phyloP scores from a whole-genome alignment of 2,329 filamentous ascomycete genomes.

The Paecilomyces sp. region DNA sequence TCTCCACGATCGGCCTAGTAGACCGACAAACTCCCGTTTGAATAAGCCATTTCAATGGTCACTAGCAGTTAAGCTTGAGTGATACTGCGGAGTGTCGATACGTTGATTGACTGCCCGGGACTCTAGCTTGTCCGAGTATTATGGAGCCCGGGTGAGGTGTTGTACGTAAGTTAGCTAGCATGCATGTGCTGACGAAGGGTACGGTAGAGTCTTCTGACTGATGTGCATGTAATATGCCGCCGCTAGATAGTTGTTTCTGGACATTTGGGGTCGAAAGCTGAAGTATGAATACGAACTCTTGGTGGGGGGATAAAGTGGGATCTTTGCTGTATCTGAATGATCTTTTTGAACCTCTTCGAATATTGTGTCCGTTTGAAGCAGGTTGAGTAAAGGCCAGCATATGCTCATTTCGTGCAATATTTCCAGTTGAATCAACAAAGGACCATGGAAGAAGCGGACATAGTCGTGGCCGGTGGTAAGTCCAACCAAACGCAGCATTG shows the following conservation, averaged over 20 bases:
- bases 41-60: not conserved
- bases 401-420: not conserved
- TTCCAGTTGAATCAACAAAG: not conserved
- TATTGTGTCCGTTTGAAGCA: not conserved
- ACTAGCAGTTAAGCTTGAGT: no score
- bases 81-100: no score
- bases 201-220: not conserved
- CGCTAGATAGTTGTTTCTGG: not conserved
- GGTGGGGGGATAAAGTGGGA: not conserved
- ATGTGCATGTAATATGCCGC: not conserved
- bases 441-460: constrained; percentile 37
- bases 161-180: not conserved
- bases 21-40: not conserved
- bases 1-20: not conserved
- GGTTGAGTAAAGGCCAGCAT: not conserved
- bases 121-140: no score
- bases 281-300: not conserved
- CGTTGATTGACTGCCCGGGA: no score
- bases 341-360: not conserved
- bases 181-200: not conserved
- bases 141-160: no score
- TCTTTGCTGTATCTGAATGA: not conserved
- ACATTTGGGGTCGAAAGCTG: not conserved
- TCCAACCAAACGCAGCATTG: not conserved
- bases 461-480: constrained; percentile 45